These are phyloP conservation scores for Crinitomyces ghanaensis DNA, from an alignment of 805 yeast species.

Conservation along the genomic window DNA sequence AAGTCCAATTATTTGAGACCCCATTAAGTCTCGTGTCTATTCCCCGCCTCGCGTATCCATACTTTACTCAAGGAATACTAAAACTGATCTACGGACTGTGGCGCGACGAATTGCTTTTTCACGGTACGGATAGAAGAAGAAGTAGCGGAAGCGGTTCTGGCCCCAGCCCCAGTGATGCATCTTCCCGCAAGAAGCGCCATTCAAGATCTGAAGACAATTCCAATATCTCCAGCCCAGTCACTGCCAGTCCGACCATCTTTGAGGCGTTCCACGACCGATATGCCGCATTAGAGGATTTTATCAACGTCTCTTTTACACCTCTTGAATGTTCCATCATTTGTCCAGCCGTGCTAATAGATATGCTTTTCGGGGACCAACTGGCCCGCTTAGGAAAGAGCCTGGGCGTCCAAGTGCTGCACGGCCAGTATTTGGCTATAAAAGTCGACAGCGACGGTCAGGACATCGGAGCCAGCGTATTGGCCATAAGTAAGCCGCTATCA, in stretches of 20 bases:
- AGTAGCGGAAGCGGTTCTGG: neutral
- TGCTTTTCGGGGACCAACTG: conserved; percentile 33
- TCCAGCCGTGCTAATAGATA: conserved; percentile 29
- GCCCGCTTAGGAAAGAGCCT: conserved; percentile 22
- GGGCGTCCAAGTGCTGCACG: conserved; percentile 31
- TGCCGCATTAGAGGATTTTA: conserved; percentile 33
- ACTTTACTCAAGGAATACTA: conserved; percentile 42
- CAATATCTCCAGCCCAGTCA: conserved; percentile 6
- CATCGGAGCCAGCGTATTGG: conserved; percentile 39
- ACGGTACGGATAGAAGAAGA: no score
- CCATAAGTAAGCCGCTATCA: conserved; percentile 48
- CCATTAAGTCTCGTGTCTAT: conserved; percentile 40
- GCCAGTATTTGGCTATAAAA: conserved; percentile 41
- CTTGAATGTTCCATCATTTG: conserved; percentile 53
- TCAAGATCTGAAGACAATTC: conserved; percentile 12
- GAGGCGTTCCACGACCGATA: neutral
- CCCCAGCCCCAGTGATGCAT: neutral
- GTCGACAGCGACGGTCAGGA: conserved; percentile 52
- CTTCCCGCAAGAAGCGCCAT: conserved; percentile 8
- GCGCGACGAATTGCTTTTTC: conserved; percentile 24
- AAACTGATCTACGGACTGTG: conserved; percentile 26
- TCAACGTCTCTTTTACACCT: conserved; percentile 53
- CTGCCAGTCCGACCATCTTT: conserved; percentile 4
- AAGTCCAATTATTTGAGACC: conserved; percentile 35
- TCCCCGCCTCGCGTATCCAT: conserved; percentile 41